These are phyloP conservation scores for Vitis hybrid DNA, from an alignment of 177 flowering plant species.

Conservation along the genomic window DNA sequence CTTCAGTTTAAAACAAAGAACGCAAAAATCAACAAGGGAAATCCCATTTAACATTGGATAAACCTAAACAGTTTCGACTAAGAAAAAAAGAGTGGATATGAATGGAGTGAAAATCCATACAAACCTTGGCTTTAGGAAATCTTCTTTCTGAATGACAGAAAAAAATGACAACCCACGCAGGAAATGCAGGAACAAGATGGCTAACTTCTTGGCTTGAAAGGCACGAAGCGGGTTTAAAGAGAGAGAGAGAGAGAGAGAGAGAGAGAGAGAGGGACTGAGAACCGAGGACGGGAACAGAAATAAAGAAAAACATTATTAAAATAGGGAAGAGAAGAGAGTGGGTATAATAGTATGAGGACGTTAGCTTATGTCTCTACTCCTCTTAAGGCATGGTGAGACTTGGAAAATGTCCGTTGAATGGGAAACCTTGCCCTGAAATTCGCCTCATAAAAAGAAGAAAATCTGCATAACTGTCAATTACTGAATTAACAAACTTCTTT, in stretches of 20 bases:
- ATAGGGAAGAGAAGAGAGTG: background rate
- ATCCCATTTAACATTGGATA: too few relatives aligned
- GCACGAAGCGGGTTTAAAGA: conserved; percentile 20
- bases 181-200: conserved; percentile 5
- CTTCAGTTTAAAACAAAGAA: too few relatives aligned
- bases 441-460: conserved; percentile 49
- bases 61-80: too few relatives aligned
- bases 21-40: too few relatives aligned
- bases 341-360: too few relatives aligned
- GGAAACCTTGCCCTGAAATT: conserved; percentile 51
- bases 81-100: background rate
- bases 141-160: background rate
- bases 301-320: conserved; percentile 24
- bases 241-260: conserved; percentile 8
- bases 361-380: background rate
- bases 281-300: conserved; percentile 34
- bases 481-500: background rate
- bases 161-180: conserved; percentile 5
- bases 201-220: conserved; percentile 29
- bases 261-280: conserved; percentile 13
- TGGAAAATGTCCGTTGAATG: conserved; percentile 59
- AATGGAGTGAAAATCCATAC: conserved; percentile 3
- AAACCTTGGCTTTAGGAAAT: conserved; percentile 3
- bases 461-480: conserved; percentile 29
- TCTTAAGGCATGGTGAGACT: conserved; percentile 7